Base-by-base conservation (phyloP, 805 yeast genomes). In the Spathaspora hagerdaliae region DNA sequence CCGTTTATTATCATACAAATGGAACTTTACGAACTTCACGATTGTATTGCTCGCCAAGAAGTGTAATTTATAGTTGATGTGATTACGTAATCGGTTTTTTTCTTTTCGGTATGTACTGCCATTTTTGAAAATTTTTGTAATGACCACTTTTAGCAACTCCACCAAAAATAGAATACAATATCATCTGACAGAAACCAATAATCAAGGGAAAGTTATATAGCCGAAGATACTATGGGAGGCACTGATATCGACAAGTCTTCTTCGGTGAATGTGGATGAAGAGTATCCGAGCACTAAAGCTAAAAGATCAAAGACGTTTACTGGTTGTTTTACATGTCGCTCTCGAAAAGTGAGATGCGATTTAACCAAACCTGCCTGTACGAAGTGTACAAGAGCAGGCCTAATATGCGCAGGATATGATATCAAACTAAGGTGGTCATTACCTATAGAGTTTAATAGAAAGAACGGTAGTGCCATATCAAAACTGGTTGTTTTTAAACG, bases 281-380 rank as follows among this genome's bases (percentile, higher is more conserved):
- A 36, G 27, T 26, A 36, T 11, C 10, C 11, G 15, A 36, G 37
- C 24, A 9, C 33, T 19, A 49, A 53, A 41, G 43, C 34, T 27
- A 58, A 58, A 45, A 40, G 65, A 42, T 60, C 72, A 38, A 90
- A 89, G 59, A 82, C 94, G 0, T 89, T 87, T 58, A 82, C 87
- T 0, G 97, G 96, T 1, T 90, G 97, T 59, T 87, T 87, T 71
- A 87, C 96, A 0, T 89, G 97, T 57, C 74, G 96, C 38, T 69
- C 83, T 12, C 64, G 96, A 38, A 86, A 88, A 61, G 83, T 89
- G 40, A 82, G 86, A 47, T 90, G 97, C 63, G 96, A 88, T 59
- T 68, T 85, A 45, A 69, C 73, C 12, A 76, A 74, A 51, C 97
- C 97, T 0, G 59, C 66, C 11, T 90, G 97, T 63, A 59, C 63